Conservation (phyloP, 2,329 filamentous ascomycete genomes). For the Colletotrichum melonis region DNA sequence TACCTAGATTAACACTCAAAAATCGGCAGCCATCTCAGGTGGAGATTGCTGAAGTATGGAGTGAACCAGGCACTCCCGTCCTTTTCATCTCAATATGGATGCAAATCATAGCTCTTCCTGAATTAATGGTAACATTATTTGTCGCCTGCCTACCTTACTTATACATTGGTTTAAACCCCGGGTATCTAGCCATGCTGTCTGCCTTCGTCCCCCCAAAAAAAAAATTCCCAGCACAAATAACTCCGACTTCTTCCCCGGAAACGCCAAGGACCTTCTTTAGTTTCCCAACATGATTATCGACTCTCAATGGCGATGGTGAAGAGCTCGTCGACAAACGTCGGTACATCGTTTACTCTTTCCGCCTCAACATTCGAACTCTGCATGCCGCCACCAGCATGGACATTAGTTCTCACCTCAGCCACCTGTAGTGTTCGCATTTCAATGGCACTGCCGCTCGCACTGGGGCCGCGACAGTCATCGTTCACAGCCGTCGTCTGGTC, state of each 20-base stretch:
- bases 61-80: too few species aligned
- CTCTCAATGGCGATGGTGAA: conserved; percentile 44
- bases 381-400: conserved; percentile 39
- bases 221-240: background rate
- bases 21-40: too few species aligned
- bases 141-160: too few species aligned
- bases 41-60: too few species aligned
- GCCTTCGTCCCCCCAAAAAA: background rate
- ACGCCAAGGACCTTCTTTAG: background rate
- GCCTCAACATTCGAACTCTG: conserved; percentile 47
- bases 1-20: too few species aligned
- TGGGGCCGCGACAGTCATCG: conserved; percentile 17
- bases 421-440: conserved; percentile 42
- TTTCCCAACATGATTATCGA: background rate
- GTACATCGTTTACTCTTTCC: conserved; percentile 47
- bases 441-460: conserved; percentile 33
- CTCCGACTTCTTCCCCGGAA: background rate
- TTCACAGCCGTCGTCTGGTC: background rate
- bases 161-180: background rate
- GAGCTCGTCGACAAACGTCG: conserved; percentile 59
- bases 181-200: conserved; percentile 13
- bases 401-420: conserved; percentile 33
- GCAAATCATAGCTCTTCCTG: too few species aligned
- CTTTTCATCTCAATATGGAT: too few species aligned
- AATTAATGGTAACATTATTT: too few species aligned